Base-by-base conservation (phyloP, 2,329 filamentous ascomycete genomes). In the Ceratocystis huliohia region DNA sequence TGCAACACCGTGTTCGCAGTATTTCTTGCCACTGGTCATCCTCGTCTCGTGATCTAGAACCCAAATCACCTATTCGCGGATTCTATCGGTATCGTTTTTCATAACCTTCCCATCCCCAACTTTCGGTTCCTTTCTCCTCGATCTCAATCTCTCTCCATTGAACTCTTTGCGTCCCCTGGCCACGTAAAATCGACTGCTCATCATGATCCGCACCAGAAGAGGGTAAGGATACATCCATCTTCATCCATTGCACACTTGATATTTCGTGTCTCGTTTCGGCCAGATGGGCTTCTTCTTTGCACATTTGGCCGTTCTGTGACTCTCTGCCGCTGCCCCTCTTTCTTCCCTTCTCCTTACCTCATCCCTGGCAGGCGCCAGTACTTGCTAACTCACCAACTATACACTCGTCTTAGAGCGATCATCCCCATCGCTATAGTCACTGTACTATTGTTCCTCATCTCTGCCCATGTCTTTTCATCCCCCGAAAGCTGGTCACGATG, bases 141-240 rank as follows among this genome's bases (percentile, higher is more conserved):
- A 13, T 8, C 10, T 41, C 37, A 37, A 37, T 41, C 37, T 41
- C 33, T 10, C 37, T 62, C 59, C 41, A 20, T 13, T 20, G 13
- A 44, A 44, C 20, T 6, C 22, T 62, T 13, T 45, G 59, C 30
- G 28, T 20, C 30, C 22, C 59, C 37, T 22, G 20, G n/a, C 59
- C 33, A 20, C 15, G 8, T 33, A 13, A 20, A n/a, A 20, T 13
- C 13, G 20, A 44, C 17, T 20, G 33, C 22, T 22, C 30, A 66
- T 64, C 59, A 61, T 68, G 67, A 44, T 68, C 25, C 67, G 67
- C 41, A 53, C 64, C 17, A 66, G 64, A 66, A 66, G 61, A 68
- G 64, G 67, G 67, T 66, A 66, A 46, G 64, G 25, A 4, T 13
- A n/a, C 6, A 17, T 20, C 8, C 15, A 20, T 8, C 37, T n/a